Percentiles rank a stretch among this genome's conserved stretches.
Conservation (phyloP, 176 grass and related monocot species). For the Eremochloa ophiuroides region DNA sequence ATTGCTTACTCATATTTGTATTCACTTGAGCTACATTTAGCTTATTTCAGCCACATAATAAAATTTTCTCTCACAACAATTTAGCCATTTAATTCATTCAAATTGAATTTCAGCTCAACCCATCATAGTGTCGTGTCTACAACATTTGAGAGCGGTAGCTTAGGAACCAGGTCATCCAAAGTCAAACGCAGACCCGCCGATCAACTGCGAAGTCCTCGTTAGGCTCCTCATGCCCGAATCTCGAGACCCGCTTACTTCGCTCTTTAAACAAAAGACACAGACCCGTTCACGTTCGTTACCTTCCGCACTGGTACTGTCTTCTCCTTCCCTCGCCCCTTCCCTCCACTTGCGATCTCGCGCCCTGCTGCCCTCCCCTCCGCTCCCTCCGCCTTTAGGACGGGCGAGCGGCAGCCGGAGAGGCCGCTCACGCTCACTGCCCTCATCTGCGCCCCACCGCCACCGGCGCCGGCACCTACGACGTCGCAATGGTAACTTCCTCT, state of each 20-base stretch:
- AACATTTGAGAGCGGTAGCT: no score
- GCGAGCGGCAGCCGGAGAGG: background rate
- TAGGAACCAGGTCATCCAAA: background rate
- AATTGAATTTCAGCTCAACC: no score
- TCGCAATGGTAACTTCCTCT: conserved; percentile 31
- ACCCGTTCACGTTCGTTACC: conserved; percentile 30
- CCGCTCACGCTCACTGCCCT: background rate
- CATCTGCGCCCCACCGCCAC: background rate
- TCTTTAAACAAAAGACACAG: background rate
- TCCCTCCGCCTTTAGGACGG: background rate
- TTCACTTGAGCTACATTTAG: no score
- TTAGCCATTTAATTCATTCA: no score
- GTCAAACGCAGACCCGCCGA: background rate
- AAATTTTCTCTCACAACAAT: no score
- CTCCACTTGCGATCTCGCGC: conserved; percentile 26
- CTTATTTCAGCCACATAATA: no score
- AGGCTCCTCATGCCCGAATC: background rate
- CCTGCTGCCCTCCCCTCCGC: background rate
- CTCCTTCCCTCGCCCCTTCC: background rate
- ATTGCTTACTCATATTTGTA: no score
- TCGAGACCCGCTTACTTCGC: conserved; percentile 4
- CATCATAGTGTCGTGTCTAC: no score
- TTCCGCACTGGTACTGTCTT: background rate
- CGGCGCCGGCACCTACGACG: background rate
- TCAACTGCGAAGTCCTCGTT: background rate